Evolutionary conservation across 2,329 filamentous ascomycete genomes (phyloP).

Genomic region (Trichoderma sp.): DNA sequence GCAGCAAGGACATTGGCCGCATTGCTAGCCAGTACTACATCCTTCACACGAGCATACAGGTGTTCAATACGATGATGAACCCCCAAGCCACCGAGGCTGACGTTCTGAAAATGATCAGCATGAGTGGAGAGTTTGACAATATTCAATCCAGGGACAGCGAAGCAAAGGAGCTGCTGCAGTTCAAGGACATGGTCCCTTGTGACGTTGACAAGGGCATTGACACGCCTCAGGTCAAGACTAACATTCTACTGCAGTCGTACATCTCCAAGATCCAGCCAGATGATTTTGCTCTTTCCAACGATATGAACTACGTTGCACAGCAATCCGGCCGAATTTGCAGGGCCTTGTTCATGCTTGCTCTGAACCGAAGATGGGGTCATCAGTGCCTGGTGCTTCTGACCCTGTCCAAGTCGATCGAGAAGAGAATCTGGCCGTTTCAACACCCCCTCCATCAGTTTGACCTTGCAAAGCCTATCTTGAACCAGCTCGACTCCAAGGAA

Average conservation of each 20-base stretch:
- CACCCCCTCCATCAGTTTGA: constrained; percentile 97
- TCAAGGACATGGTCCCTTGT: constrained; percentile 73
- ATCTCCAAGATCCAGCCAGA: constrained; percentile 87
- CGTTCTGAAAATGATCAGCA: constrained; percentile 92
- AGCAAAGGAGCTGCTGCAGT: constrained; percentile 76
- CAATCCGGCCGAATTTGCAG: constrained; percentile 93
- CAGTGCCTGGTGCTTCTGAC: constrained; percentile 90
- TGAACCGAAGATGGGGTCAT: constrained; percentile 94
- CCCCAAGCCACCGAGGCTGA: constrained; percentile 86
- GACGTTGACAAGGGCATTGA: constrained; percentile 74
- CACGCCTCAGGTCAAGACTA: constrained; percentile 85
- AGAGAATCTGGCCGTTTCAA: constrained; percentile 90
- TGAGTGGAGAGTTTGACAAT: constrained; percentile 98
- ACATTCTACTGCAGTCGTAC: constrained; percentile 90
- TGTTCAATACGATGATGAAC: constrained; percentile 95
- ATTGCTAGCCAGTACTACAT: constrained; percentile 99
- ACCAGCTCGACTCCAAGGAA: constrained; percentile 81
- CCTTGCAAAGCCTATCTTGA: constrained; percentile 77
- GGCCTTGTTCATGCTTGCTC: constrained; percentile 93
- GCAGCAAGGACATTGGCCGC: constrained; percentile 90
- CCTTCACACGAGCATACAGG: constrained; percentile 86
- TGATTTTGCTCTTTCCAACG: constrained; percentile 90
- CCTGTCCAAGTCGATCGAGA: constrained; percentile 95
- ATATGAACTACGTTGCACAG: constrained; percentile 92
- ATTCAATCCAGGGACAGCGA: constrained; percentile 91